Evolutionary conservation across 176 grass and related monocot genomes (phyloP), one percentile per base, ranked within the genome.

Genomic region (Pharus latifolius): DNA sequence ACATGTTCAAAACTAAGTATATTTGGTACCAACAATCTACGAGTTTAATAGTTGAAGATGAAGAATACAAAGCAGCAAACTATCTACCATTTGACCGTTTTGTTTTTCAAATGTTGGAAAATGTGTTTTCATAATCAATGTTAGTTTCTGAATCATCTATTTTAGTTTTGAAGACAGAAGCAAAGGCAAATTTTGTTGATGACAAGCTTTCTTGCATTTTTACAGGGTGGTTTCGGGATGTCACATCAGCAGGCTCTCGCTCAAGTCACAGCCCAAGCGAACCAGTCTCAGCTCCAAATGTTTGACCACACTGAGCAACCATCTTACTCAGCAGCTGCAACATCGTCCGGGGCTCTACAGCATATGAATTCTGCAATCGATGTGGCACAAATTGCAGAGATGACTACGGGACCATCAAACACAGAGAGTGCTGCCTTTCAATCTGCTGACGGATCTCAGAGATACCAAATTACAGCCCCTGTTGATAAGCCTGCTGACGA

Each of bases 401-500:
- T 85, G 73, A 22, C 24, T 4, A 56, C 18, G 27, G 56, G 31
- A 47, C 41, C 69, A 78, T 32, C 69, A 44, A 85, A 80, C 60
- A 86, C 79, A 76, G 46, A 82, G 14, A 83, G 48, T 80, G 10
- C 63, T 74, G 34, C 56, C 33, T 80, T 86, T 46, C 74, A 96
- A 68, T 52, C 79, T 30, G 53, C 69, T 68, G 79, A 77, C 61
- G 68, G 57, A 0, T 78, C 78, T 76, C 80, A 85, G 63, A 80
- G 84, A 63, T 80, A 87, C 33, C 88, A 83, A 58, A 53, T 84
- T 75, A 80, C 81, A 45, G 74, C 80, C 9, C 45, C 75, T 72
- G 83, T 92, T 47, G 92, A 96, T 71, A 96, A 96, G 60, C 92
- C 92, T 37, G 88, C 88, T 10, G 85, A 85, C 74, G 92, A 96